Percentiles rank a stretch among this genome's conserved stretches.
Evolutionary conservation across 2,329 filamentous ascomycete species (phyloP).

Genomic region (Xylariaceae sp.): DNA sequence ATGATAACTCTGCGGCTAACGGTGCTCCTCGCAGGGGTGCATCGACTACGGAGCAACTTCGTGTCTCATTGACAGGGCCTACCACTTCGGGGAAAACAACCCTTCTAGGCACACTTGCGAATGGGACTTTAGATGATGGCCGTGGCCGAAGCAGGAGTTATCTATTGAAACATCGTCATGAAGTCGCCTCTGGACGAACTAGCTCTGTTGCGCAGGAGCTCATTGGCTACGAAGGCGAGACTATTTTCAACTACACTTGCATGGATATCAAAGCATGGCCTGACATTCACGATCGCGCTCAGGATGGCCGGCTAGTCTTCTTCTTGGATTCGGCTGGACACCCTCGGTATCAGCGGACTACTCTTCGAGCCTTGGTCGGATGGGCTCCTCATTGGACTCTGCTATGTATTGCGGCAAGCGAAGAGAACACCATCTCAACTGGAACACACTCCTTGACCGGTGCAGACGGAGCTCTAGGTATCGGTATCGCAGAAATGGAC

Average conservation of each 20-base stretch:
- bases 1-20: constrained; percentile 27
- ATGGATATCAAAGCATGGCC: constrained; percentile 91
- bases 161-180: constrained; percentile 89
- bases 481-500: constrained; percentile 66
- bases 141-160: constrained; percentile 88
- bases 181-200: constrained; percentile 89
- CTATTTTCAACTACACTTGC: constrained; percentile 82
- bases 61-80: constrained; percentile 85
- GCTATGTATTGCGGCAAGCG: constrained; percentile 85
- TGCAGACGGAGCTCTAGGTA: constrained; percentile 58
- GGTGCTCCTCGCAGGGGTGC: constrained; percentile 49
- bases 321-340: constrained; percentile 93
- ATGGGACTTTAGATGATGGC: constrained; percentile 88
- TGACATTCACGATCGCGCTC: constrained; percentile 84
- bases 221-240: constrained; percentile 74
- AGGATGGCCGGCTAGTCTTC: constrained; percentile 79
- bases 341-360: constrained; percentile 86
- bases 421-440: constrained; percentile 55
- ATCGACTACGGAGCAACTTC: constrained; percentile 74
- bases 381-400: constrained; percentile 96
- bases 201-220: constrained; percentile 95
- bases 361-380: constrained; percentile 86
- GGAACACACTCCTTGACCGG: constrained; percentile 53
- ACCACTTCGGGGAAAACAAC: constrained; percentile 94
- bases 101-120: constrained; percentile 85